A percentile compares a stretch with the other conserved stretches of the same genome.
These are phyloP conservation scores for Melanomma pulvis-pyrius DNA, from an alignment of 495 filamentous ascomycete genomes.

Conservation along the genomic window DNA sequence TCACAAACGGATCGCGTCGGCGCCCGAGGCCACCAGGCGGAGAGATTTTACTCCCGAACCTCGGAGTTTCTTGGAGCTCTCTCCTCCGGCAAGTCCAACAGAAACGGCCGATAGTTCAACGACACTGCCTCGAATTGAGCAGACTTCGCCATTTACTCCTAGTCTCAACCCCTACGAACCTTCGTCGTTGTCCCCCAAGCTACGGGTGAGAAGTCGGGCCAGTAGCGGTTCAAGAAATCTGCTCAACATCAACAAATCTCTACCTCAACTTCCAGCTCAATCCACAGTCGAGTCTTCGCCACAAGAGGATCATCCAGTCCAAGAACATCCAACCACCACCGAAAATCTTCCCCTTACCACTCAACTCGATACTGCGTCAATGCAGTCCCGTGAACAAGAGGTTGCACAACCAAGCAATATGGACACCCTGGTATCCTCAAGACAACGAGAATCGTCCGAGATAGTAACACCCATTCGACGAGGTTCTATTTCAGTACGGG, in stretches of 20 bases:
- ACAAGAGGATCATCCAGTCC: neutral
- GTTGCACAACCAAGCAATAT: neutral
- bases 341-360: neutral
- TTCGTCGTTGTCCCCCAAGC: neutral
- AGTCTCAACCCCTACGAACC: neutral
- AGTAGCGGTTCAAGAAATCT: neutral
- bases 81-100: constrained; percentile 2
- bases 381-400: neutral
- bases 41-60: neutral
- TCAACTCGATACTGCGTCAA: neutral
- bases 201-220: neutral
- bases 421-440: neutral
- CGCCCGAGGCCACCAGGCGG: constrained; percentile 23
- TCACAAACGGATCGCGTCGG: constrained; percentile 36
- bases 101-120: neutral
- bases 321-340: neutral
- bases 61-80: constrained; percentile 4
- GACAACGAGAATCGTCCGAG: constrained; percentile 19
- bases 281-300: neutral
- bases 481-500: constrained; percentile 17
- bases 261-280: constrained; percentile 20
- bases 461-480: constrained; percentile 8
- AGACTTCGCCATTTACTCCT: neutral
- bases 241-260: constrained; percentile 23
- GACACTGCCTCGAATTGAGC: neutral